These are phyloP conservation scores for Ganoderma lingzhi DNA, from an alignment of 1,284 basidiomycete species.

Conservation along the genomic window DNA sequence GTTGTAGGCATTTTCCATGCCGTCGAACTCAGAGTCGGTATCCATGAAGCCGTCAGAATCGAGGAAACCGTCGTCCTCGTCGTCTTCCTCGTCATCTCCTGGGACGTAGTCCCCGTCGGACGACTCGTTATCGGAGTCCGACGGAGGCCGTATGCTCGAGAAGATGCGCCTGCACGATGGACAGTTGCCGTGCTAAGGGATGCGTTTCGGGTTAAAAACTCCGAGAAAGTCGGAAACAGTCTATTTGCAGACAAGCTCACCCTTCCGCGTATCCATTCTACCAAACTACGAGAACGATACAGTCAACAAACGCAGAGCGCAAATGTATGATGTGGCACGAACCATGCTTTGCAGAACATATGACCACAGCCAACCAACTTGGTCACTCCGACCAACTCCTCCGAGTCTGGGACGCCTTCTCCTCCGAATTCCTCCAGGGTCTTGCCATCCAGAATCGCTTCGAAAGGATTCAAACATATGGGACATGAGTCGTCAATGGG, in stretches of 20 bases:
- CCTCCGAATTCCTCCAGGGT: slow-evolving; percentile 32
- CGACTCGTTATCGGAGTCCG: slow-evolving; percentile 68
- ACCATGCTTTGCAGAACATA: slow-evolving; percentile 74
- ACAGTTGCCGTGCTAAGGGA: slow-evolving; percentile 69
- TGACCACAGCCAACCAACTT: slow-evolving; percentile 67
- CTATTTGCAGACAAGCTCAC: slow-evolving; percentile 44
- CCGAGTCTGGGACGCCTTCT: slow-evolving; percentile 23
- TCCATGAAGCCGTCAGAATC: slow-evolving; percentile 52
- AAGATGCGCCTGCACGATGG: slow-evolving; percentile 70
- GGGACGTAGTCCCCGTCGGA: slow-evolving; percentile 75
- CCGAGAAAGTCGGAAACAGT: slow-evolving; percentile 19
- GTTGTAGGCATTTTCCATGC: slow-evolving; percentile 42
- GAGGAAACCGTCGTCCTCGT: slow-evolving; percentile 46
- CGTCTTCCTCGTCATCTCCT: slow-evolving; percentile 50
- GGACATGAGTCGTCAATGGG: slow-evolving; percentile 63
- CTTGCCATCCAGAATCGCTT: slow-evolving; percentile 48
- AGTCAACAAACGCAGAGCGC: neutral
- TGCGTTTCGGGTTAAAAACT: slow-evolving; percentile 3
- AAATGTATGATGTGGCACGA: slow-evolving; percentile 36
- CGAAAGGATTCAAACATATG: slow-evolving; percentile 67
- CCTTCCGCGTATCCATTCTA: slow-evolving; percentile 67
- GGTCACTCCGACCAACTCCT: slow-evolving; percentile 54
- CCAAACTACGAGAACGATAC: slow-evolving; percentile 49
- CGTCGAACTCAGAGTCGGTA: slow-evolving; percentile 34
- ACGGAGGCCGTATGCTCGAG: slow-evolving; percentile 56